phyloP scores from a whole-genome alignment of 768 basidiomycete genomes.

The Tylopilus intermedius region DNA sequence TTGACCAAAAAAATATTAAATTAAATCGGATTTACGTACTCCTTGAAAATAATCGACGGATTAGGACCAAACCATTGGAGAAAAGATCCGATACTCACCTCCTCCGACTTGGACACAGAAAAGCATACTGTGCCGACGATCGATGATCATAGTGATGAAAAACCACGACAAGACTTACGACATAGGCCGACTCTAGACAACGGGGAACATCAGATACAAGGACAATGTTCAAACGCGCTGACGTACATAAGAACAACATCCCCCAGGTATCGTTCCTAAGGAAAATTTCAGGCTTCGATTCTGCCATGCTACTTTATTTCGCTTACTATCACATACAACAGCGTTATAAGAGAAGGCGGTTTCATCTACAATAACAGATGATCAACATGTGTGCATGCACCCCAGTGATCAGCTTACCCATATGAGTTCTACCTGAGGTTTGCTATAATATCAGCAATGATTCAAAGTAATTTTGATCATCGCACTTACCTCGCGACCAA shows the following conservation, averaged over 20 bases:
- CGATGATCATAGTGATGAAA: background rate
- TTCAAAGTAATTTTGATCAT: background rate
- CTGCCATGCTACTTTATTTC: background rate
- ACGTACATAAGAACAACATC: slow-evolving; percentile 29
- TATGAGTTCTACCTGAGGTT: slow-evolving; percentile 26
- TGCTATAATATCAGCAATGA: background rate
- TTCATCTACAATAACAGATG: slow-evolving; percentile 18
- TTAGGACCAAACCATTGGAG: background rate
- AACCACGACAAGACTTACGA: slow-evolving; percentile 11
- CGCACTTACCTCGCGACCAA: slow-evolving; percentile 27
- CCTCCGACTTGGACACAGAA: slow-evolving; percentile 11
- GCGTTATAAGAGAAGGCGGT: slow-evolving; percentile 22
- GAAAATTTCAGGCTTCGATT: background rate
- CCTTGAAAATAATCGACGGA: slow-evolving; percentile 12
- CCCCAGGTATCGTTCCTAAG: slow-evolving; percentile 29
- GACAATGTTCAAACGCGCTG: background rate
- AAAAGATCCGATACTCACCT: slow-evolving; percentile 8
- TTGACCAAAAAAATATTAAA: background rate
- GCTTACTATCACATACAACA: slow-evolving; percentile 25
- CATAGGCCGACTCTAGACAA: slow-evolving; percentile 15
- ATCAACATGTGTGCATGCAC: background rate
- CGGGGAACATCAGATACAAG: slow-evolving; percentile 2
- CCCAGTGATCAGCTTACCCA: slow-evolving; percentile 20
- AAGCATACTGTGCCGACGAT: slow-evolving; percentile 18
- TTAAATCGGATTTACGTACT: slow-evolving; percentile 15